phyloP scores from a whole-genome alignment of 805 yeast genomes.

The Debaryomyces hansenii region DNA sequence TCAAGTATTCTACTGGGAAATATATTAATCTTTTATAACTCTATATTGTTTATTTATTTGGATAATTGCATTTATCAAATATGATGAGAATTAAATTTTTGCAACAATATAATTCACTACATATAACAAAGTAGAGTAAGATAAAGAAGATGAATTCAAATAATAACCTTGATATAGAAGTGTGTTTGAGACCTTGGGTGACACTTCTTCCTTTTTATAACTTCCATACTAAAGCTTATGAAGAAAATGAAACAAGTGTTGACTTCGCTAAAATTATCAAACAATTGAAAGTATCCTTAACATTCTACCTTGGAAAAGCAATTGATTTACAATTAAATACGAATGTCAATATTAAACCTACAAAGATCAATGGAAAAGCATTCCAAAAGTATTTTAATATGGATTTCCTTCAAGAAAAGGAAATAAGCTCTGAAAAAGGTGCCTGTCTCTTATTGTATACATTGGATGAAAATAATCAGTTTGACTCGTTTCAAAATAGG shows the following conservation, averaged over 20 bases:
- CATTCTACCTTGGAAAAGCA: not conserved
- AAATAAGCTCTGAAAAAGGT: not conserved
- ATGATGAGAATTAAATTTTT: conserved; percentile 1
- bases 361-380: not conserved
- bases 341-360: not conserved
- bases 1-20: too few species aligned
- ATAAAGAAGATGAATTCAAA: not conserved
- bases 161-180: not conserved
- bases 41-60: too few species aligned
- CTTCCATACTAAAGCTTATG: not conserved
- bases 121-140: not conserved
- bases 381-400: not conserved
- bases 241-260: too few species aligned
- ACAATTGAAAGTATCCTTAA: not conserved
- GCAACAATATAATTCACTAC: not conserved
- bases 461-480: not conserved
- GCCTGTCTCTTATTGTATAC: not conserved
- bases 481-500: not conserved
- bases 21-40: too few species aligned
- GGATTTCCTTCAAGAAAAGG: not conserved
- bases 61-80: too few species aligned
- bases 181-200: conserved; percentile 1
- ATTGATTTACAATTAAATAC: not conserved
- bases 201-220: not conserved
- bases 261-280: not conserved